phyloP scores from a whole-genome alignment of 805 yeast genomes.

The Tetrapisispora iriomotensis region DNA sequence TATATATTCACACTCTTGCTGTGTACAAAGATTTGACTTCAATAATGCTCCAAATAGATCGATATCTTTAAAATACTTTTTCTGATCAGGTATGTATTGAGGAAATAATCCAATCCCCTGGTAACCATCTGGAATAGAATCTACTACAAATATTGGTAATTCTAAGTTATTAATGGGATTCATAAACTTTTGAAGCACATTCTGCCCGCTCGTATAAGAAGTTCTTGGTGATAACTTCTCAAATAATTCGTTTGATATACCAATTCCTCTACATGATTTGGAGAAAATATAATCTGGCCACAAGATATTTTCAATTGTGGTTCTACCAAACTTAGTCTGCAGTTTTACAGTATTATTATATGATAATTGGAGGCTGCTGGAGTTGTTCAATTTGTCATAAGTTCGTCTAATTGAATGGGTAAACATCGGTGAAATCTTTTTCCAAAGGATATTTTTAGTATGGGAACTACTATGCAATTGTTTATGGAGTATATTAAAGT shows the following conservation, averaged over 20 bases:
- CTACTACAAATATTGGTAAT: conserved; percentile 9
- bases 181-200: conserved; percentile 4
- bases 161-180: conserved; percentile 13
- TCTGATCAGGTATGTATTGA: conserved; percentile 9
- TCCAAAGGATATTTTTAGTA: too few species aligned
- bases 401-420: neutral
- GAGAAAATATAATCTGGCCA: conserved; percentile 18
- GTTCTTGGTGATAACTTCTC: conserved; percentile 3
- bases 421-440: neutral
- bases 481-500: too few species aligned
- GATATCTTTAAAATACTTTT: conserved; percentile 7
- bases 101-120: conserved; percentile 23
- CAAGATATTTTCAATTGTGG: conserved; percentile 1
- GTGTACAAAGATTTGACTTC: conserved; percentile 1
- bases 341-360: neutral
- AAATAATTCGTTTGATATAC: conserved; percentile 9
- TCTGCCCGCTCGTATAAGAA: neutral
- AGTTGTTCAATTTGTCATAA: neutral
- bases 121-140: conserved; percentile 8
- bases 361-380: neutral
- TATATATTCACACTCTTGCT: neutral
- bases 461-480: too few species aligned
- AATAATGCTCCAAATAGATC: conserved; percentile 9
- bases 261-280: conserved; percentile 19
- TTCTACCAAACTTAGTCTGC: neutral